Evolutionary conservation across 2,329 filamentous ascomycete species (phyloP), one percentile per base, ranked within the genome.

Genomic region (Colletotrichum scovillei): DNA sequence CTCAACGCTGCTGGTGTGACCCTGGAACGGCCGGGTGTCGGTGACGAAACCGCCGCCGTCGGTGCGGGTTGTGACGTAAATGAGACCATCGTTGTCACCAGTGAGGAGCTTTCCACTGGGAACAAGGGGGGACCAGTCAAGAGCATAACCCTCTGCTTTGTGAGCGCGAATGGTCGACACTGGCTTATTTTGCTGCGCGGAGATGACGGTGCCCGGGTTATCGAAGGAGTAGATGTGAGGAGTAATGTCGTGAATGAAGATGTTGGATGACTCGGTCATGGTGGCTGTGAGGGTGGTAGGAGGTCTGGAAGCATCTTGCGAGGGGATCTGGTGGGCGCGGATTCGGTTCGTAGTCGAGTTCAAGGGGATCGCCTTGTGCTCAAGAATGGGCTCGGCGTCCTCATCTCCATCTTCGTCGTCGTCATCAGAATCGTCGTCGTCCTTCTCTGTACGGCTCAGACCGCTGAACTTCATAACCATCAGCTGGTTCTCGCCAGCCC

Each of bases 381-480:
- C 97, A 67, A 99, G 91, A 76, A 99, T 97, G 2, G 97, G 95
- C 77, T 99, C 96, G 76, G 93, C 79, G 74, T 94, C 93, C 75
- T 95, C 93, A 59, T 94, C 91, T 16, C 90, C 90, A 62, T 93
- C 93, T 32, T 91, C 90, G 55, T 94, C 93, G 35, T 91, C 91
- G 62, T 90, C 89, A 46, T 92, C 91, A 19, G 93, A 92, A 58
- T 93, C 92, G 26, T 88, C 85, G 38, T 86, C 89, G 2, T 89
- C 90, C 73, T 90, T 89, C 79, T 97, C 94, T 92, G 97, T 98
- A 80, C 92, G 92, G 80, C 94, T 94, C 75, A 99, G 87, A 19
- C 95, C 94, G 80, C 95, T 98, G 81, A 99, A 92, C 86, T 98
- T 98, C 90, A 98, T 94, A 52, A 98, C 92, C 91, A 98, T 92